phyloP scores from a whole-genome alignment of 2,329 filamentous ascomycete species.

The Biscogniauxia mediterranea region DNA sequence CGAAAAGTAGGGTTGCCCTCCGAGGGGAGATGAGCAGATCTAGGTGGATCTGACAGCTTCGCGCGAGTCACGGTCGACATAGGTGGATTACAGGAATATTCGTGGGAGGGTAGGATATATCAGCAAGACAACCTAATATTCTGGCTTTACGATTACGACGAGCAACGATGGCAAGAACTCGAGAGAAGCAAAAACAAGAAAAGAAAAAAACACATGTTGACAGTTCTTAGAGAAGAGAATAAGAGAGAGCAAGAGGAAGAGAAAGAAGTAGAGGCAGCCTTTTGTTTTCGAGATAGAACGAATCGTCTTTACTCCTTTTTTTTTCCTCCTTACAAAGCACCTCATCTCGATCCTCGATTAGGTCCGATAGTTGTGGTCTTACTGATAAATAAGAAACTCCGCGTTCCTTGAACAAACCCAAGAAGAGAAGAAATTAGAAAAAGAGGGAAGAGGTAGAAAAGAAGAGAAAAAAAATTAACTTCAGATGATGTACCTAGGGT shows the following conservation, averaged over 20 bases:
- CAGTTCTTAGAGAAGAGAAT: constrained; percentile 2
- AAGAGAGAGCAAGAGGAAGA: not conserved
- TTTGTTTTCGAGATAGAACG: not conserved
- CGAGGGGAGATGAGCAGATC: not conserved
- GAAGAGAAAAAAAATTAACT: not conserved
- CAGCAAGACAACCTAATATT: not conserved
- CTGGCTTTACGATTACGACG: constrained; percentile 3
- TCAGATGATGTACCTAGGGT: not conserved
- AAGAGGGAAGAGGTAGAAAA: too few species aligned
- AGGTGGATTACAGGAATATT: not conserved
- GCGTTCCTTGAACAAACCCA: not conserved
- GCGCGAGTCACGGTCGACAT: not conserved
- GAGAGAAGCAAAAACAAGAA: constrained; percentile 2
- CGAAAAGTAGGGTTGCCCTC: not conserved
- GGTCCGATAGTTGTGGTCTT: not conserved
- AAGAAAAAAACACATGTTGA: not conserved
- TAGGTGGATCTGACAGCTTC: not conserved
- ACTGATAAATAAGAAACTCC: not conserved
- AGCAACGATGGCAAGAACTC: not conserved
- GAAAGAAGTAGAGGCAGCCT: too few species aligned
- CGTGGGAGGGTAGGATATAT: not conserved
- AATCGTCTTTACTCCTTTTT: not conserved
- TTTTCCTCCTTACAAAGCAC: not conserved
- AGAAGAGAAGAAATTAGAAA: too few species aligned
- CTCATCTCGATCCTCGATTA: not conserved